Conservation (phyloP, 768 basidiomycete genomes). For the Tylopilus subfusipes region DNA sequence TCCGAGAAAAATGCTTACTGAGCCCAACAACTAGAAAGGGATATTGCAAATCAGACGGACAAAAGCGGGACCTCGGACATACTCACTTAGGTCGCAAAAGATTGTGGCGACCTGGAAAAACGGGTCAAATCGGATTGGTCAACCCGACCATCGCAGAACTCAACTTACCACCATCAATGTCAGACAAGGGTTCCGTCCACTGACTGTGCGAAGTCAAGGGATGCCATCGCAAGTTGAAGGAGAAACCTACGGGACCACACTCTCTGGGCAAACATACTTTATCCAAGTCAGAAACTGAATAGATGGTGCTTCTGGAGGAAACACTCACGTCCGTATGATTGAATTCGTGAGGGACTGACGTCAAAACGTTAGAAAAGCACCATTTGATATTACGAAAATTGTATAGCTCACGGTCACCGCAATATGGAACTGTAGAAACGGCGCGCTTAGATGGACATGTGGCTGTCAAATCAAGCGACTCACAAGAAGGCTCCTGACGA, state of each 20-base stretch:
- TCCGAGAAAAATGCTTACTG: neutral
- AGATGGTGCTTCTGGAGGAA: neutral
- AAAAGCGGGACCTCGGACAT: neutral
- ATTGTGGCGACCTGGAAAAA: constrained; percentile 32
- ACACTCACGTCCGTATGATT: constrained; percentile 39
- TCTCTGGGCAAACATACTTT: constrained; percentile 45
- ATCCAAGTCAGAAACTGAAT: neutral
- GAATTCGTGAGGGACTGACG: constrained; percentile 46
- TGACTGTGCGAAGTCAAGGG: constrained; percentile 34
- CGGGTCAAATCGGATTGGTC: constrained; percentile 7
- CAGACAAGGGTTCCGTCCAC: constrained; percentile 40
- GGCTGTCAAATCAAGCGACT: constrained; percentile 18
- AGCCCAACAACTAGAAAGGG: constrained; percentile 9
- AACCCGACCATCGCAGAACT: neutral
- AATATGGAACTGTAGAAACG: constrained; percentile 44
- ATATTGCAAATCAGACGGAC: neutral
- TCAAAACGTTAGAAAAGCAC: neutral
- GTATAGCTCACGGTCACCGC: constrained; percentile 44
- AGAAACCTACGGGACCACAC: constrained; percentile 45
- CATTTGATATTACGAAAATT: neutral
- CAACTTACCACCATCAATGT: constrained; percentile 45
- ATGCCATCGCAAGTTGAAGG: neutral
- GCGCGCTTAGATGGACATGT: neutral
- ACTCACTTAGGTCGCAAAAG: constrained; percentile 44
- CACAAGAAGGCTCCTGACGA: constrained; percentile 51